Evolutionary conservation across 2,329 filamentous ascomycete genomes (phyloP).

Genomic region (Mycosphaerella arachidis): DNA sequence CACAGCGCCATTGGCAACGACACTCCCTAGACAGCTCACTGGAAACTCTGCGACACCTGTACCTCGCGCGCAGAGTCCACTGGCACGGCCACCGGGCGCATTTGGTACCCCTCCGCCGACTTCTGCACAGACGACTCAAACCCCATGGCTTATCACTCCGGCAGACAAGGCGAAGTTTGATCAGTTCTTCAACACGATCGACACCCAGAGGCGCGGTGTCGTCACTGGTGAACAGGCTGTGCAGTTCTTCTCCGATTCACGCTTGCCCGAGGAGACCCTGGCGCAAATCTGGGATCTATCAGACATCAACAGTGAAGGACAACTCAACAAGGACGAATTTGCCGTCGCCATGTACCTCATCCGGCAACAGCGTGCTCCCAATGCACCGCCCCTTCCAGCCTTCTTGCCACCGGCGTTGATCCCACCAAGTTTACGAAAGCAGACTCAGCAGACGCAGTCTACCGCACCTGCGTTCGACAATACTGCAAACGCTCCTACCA

Average conservation of each 20-base stretch:
- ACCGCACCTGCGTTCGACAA: slow-evolving; percentile 52
- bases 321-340: slow-evolving; percentile 83
- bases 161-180: slow-evolving; percentile 87
- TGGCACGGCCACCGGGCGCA: slow-evolving; percentile 44
- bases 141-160: slow-evolving; percentile 77
- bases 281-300: slow-evolving; percentile 97
- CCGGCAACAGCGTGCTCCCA: slow-evolving; percentile 75
- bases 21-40: slow-evolving; percentile 79
- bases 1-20: slow-evolving; percentile 31
- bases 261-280: slow-evolving; percentile 78
- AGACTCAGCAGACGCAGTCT: slow-evolving; percentile 48
- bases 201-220: slow-evolving; percentile 72
- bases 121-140: slow-evolving; percentile 52
- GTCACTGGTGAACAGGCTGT: slow-evolving; percentile 95
- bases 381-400: slow-evolving; percentile 64
- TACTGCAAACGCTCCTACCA: slow-evolving; percentile 40
- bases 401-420: slow-evolving; percentile 76
- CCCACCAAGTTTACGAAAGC: slow-evolving; percentile 76
- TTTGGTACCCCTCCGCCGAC: slow-evolving; percentile 48
- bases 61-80: slow-evolving; percentile 58
- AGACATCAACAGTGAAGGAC: slow-evolving; percentile 86
- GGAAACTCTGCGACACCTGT: slow-evolving; percentile 47
- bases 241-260: slow-evolving; percentile 87
- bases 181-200: slow-evolving; percentile 75
- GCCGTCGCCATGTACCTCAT: slow-evolving; percentile 97